These are phyloP conservation scores for Colletotrichum spinosum DNA, from an alignment of 2,329 filamentous ascomycete genomes.

Conservation along the genomic window DNA sequence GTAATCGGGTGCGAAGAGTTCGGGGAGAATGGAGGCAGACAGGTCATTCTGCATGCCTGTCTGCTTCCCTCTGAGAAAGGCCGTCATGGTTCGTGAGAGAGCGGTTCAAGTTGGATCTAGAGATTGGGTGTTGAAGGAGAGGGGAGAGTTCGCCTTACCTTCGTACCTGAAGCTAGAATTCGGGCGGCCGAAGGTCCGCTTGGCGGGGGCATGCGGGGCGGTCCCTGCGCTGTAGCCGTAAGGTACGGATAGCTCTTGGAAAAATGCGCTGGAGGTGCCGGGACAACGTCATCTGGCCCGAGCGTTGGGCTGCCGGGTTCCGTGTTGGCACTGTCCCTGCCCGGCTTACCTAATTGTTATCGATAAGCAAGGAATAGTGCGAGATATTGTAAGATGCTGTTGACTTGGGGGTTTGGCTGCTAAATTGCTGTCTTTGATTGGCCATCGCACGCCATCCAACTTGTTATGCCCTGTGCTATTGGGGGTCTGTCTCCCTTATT, in stretches of 20 bases:
- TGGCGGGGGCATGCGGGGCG: conserved; percentile 25
- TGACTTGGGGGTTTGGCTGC: too few relatives aligned
- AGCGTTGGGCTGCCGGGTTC: too few relatives aligned
- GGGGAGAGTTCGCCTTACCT: background rate
- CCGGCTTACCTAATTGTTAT: too few relatives aligned
- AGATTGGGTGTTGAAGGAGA: conserved; percentile 32
- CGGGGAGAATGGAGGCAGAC: conserved; percentile 81
- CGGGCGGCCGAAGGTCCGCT: conserved; percentile 26
- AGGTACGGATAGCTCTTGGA: too few relatives aligned
- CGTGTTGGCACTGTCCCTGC: too few relatives aligned
- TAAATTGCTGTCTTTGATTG: too few relatives aligned
- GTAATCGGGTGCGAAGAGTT: conserved; percentile 86
- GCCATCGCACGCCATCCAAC: too few relatives aligned
- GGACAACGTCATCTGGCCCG: conserved; percentile 26
- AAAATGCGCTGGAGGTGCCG: background rate
- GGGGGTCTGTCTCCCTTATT: too few relatives aligned
- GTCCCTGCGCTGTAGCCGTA: too few relatives aligned
- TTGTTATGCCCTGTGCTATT: too few relatives aligned
- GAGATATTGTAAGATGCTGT: too few relatives aligned
- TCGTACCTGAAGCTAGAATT: conserved; percentile 27
- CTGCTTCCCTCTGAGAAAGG: conserved; percentile 92
- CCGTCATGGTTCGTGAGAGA: conserved; percentile 43
- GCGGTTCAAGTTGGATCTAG: conserved; percentile 36
- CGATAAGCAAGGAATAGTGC: too few relatives aligned
- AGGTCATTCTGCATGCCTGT: conserved; percentile 92